Evolutionary conservation across 257 asterid genomes (phyloP).

Genomic region (Solanum medicagineum): DNA sequence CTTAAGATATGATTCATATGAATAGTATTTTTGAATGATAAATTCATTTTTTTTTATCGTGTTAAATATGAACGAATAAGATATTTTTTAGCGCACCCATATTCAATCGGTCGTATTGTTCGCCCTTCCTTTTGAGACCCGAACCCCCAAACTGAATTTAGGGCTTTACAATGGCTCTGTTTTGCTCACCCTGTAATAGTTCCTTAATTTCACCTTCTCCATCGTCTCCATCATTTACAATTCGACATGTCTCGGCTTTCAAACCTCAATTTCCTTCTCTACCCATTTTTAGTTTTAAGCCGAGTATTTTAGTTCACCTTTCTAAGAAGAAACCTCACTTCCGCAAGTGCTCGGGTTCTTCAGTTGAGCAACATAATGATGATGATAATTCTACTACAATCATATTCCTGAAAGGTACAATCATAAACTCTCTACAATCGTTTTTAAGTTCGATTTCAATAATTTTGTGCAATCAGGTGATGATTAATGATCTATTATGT

Average conservation of each 20-base stretch:
- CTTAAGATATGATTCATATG: too few relatives aligned
- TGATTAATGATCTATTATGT: not conserved
- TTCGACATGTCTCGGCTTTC: not conserved
- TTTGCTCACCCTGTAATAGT: not conserved
- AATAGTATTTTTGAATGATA: not conserved
- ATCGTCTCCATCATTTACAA: not conserved
- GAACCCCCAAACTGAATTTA: not conserved
- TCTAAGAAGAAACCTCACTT: not conserved
- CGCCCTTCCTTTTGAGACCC: not conserved
- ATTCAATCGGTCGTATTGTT: not conserved
- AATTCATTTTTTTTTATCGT: not conserved
- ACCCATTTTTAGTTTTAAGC: not conserved
- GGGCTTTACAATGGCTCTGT: not conserved
- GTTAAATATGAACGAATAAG: not conserved
- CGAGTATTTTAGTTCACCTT: not conserved
- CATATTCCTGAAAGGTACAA: not conserved
- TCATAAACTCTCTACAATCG: not conserved
- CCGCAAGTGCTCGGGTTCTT: not conserved
- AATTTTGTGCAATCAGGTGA: not conserved
- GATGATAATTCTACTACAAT: not conserved
- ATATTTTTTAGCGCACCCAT: not conserved
- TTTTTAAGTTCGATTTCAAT: not conserved
- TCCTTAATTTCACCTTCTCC: not conserved
- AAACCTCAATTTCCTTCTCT: not conserved
- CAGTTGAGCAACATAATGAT: not conserved